phyloP scores from a whole-genome alignment of 129 eudicot species.

The Rutidosis leptorrhynchoides region DNA sequence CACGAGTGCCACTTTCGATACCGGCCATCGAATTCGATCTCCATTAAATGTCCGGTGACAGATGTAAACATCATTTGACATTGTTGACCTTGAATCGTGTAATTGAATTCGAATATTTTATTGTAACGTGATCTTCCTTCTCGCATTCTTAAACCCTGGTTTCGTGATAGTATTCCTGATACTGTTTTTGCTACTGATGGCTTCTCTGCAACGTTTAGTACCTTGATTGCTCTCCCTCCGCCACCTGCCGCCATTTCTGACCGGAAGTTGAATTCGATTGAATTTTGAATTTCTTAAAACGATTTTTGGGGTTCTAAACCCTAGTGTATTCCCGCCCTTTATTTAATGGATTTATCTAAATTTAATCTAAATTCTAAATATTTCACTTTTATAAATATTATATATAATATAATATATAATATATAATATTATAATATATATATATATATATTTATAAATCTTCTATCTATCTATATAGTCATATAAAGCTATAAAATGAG shows the following conservation, averaged over 20 bases:
- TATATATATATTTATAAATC: too few relatives aligned
- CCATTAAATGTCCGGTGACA: slow-evolving; percentile 95
- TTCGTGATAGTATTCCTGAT: slow-evolving; percentile 55
- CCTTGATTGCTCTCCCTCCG: slow-evolving; percentile 47
- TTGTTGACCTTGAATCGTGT: slow-evolving; percentile 49
- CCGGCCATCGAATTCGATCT: slow-evolving; percentile 82
- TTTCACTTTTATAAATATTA: too few relatives aligned
- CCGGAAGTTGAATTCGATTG: too few relatives aligned
- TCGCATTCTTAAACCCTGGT: slow-evolving; percentile 53
- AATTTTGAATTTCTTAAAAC: too few relatives aligned
- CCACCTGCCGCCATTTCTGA: slow-evolving; percentile 27
- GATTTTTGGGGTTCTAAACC: too few relatives aligned
- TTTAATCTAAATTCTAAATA: too few relatives aligned
- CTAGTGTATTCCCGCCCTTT: slow-evolving; percentile 29
- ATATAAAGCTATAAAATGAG: too few relatives aligned
- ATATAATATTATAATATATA: too few relatives aligned
- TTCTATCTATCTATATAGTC: too few relatives aligned
- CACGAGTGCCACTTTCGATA: slow-evolving; percentile 88
- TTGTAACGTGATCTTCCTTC: slow-evolving; percentile 85
- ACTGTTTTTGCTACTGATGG: slow-evolving; percentile 95
- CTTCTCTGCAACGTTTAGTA: slow-evolving; percentile 92
- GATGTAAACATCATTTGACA: slow-evolving; percentile 84
- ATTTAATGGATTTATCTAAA: too few relatives aligned
- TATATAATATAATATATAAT: too few relatives aligned
- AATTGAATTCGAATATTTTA: slow-evolving; percentile 76